These are phyloP conservation scores for Naganishia antarctica DNA, from an alignment of 768 basidiomycete genomes.

Conservation along the genomic window DNA sequence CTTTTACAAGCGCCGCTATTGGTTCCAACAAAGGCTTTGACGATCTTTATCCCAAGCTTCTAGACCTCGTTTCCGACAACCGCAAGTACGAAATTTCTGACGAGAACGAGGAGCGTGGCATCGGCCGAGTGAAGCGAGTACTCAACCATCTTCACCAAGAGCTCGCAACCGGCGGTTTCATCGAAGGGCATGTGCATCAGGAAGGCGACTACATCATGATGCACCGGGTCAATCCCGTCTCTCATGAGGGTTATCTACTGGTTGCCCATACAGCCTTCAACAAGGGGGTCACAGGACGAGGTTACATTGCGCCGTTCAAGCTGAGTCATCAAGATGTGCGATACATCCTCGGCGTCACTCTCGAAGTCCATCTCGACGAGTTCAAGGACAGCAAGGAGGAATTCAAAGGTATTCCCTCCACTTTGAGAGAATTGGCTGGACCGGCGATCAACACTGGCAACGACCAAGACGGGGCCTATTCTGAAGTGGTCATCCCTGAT, in stretches of 20 bases:
- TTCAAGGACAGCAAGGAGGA: conserved; percentile 54
- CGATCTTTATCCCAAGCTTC: conserved; percentile 89
- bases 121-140: conserved; percentile 57
- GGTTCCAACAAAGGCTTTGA: conserved; percentile 97
- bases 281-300: conserved; percentile 75
- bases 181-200: conserved; percentile 93
- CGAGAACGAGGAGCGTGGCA: conserved; percentile 51
- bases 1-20: conserved; percentile 80
- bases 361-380: conserved; percentile 65
- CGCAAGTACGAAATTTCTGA: conserved; percentile 63
- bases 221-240: conserved; percentile 82
- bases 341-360: conserved; percentile 72
- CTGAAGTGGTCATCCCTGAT: conserved; percentile 77
- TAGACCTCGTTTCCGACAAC: conserved; percentile 81
- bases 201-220: conserved; percentile 96
- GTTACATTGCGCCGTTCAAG: conserved; percentile 72
- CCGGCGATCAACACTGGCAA: conserved; percentile 60
- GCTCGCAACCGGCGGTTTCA: conserved; percentile 78
- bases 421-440: conserved; percentile 61
- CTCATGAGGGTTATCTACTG: conserved; percentile 86
- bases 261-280: conserved; percentile 87
- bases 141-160: conserved; percentile 84
- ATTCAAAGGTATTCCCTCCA: conserved; percentile 68
- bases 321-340: conserved; percentile 71
- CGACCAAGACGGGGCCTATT: conserved; percentile 65